Percentiles rank a stretch among this genome's conserved stretches.
Conservation (phyloP, 202 grass and related monocot genomes). For the Schoenoplectus triqueter region DNA sequence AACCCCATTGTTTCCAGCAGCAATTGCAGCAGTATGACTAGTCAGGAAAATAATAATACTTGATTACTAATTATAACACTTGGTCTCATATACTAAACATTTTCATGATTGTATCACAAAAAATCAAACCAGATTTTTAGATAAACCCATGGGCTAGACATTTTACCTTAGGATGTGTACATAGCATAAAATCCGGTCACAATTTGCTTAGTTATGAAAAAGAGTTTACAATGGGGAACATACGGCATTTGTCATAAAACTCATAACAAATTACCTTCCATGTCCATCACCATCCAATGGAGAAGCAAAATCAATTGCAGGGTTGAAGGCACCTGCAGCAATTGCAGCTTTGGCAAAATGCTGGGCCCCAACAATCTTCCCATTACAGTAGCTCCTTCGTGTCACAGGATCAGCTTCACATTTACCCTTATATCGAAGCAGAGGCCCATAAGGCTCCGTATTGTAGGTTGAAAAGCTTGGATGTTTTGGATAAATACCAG, state of each 20-base stretch:
- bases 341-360: conserved; percentile 99
- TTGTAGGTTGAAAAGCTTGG: conserved; percentile 81
- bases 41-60: conserved; percentile 38
- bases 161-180: background rate
- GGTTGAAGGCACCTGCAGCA: conserved; percentile 90
- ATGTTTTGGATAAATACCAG: conserved; percentile 89
- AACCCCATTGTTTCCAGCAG: conserved; percentile 96
- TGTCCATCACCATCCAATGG: conserved; percentile 98
- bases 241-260: conserved; percentile 3
- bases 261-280: conserved; percentile 65
- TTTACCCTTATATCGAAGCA: conserved; percentile 82
- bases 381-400: conserved; percentile 81
- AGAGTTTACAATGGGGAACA: background rate
- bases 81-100: conserved; percentile 17
- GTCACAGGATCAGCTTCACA: conserved; percentile 88
- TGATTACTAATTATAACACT: conserved; percentile 27
- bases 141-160: background rate
- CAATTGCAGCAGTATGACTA: conserved; percentile 96
- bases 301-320: conserved; percentile 88
- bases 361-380: conserved; percentile 96
- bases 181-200: background rate
- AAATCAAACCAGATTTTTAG: background rate
- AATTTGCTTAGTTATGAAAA: conserved; percentile 3
- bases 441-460: conserved; percentile 73
- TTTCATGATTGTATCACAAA: background rate